Conservation (phyloP, 2,329 filamentous ascomycete species). For the Blastomyces emzantsi region DNA sequence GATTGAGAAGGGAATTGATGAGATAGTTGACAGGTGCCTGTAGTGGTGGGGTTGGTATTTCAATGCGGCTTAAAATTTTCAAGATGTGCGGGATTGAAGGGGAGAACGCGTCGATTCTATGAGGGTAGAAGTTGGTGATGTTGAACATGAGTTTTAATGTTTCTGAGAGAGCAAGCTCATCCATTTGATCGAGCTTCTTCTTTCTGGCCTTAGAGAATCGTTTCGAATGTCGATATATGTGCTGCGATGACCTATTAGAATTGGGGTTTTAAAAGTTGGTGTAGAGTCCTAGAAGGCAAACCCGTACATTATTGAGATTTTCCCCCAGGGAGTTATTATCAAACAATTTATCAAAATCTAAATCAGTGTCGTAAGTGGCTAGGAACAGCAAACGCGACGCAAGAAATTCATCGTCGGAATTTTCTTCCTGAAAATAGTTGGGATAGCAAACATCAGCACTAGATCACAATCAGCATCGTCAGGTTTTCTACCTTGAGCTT, state of each 20-base stretch:
- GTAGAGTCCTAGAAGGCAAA: background rate
- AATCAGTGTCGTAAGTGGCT: slow-evolving; percentile 64
- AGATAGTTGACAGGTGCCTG: slow-evolving; percentile 62
- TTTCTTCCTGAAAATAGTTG: slow-evolving; percentile 46
- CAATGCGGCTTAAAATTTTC: slow-evolving; percentile 55
- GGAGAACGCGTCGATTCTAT: slow-evolving; percentile 54
- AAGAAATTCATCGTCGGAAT: slow-evolving; percentile 78
- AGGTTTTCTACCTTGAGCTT: slow-evolving; percentile 50
- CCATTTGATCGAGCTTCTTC: slow-evolving; percentile 41
- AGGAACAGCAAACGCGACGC: slow-evolving; percentile 70
- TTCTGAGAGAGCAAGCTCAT: slow-evolving; percentile 71
- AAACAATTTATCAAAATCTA: slow-evolving; percentile 58
- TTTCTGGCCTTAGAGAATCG: slow-evolving; percentile 39
- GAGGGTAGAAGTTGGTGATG: slow-evolving; percentile 63
- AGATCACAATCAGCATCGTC: background rate
- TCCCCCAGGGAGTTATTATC: slow-evolving; percentile 58
- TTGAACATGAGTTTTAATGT: slow-evolving; percentile 87
- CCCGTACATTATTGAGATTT: slow-evolving; percentile 49
- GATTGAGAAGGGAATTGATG: slow-evolving; percentile 71
- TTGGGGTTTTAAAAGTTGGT: background rate
- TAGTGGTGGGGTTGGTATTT: slow-evolving; percentile 56
- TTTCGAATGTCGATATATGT: slow-evolving; percentile 61
- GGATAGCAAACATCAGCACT: background rate
- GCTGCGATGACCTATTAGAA: slow-evolving; percentile 29
- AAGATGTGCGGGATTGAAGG: slow-evolving; percentile 61